These are phyloP conservation scores for Lactarius hengduanensis DNA, from an alignment of 768 basidiomycete species.

Conservation along the genomic window DNA sequence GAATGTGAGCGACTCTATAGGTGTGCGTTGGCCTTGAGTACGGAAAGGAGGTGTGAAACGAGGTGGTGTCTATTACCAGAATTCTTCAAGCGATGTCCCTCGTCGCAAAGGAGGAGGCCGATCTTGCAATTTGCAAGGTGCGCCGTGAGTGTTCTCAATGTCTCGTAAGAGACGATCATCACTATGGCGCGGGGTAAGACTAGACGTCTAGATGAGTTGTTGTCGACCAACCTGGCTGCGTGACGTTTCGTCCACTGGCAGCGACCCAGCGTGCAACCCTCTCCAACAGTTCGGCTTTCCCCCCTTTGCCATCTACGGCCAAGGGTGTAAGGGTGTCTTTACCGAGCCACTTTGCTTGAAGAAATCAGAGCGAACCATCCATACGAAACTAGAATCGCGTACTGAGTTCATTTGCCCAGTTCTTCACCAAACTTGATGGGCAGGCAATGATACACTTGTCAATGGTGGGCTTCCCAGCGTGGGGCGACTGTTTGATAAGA, in stretches of 20 bases:
- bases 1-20: conserved; percentile 81
- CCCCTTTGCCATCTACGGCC: conserved; percentile 90
- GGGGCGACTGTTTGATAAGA: conserved; percentile 90
- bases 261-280: conserved; percentile 88
- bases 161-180: conserved; percentile 99
- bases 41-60: conserved; percentile 3
- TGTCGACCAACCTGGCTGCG: conserved; percentile 70
- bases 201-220: neutral
- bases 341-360: conserved; percentile 94
- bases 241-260: conserved; percentile 84
- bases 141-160: conserved; percentile 73
- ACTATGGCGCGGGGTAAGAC: conserved; percentile 46
- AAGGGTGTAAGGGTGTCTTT: conserved; percentile 77
- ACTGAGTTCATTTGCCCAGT: conserved; percentile 98
- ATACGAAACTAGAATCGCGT: conserved; percentile 30
- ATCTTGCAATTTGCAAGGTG: conserved; percentile 80
- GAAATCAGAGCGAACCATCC: conserved; percentile 7
- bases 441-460: conserved; percentile 98
- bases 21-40: neutral
- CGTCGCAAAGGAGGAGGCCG: conserved; percentile 93
- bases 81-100: conserved; percentile 97
- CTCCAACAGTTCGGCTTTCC: conserved; percentile 74
- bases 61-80: conserved; percentile 57
- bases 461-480: conserved; percentile 79
- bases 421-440: conserved; percentile 94